Conservation (phyloP, 352 stramenopile genomes). For the Phytophthora boehmeriae region DNA sequence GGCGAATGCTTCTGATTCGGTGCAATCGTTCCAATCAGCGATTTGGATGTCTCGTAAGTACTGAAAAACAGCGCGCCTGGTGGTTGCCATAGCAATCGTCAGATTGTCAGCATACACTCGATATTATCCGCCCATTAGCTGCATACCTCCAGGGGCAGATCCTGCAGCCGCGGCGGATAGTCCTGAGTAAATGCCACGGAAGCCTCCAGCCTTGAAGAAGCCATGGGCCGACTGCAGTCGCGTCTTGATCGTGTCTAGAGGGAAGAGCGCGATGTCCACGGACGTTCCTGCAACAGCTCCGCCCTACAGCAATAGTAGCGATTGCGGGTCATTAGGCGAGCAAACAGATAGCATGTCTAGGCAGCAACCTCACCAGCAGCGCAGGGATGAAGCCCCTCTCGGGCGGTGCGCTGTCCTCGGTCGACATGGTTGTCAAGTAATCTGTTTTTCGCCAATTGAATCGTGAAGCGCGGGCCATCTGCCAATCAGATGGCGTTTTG, state of each 20-base stretch:
- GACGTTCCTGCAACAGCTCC: constrained; percentile 96
- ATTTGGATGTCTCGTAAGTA: constrained; percentile 92
- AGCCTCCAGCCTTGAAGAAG: constrained; percentile 97
- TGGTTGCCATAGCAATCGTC: background rate
- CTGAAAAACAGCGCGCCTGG: constrained; percentile 90
- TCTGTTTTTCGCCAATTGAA: background rate
- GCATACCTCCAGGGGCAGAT: constrained; percentile 89
- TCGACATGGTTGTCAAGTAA: constrained; percentile 14
- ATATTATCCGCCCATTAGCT: background rate
- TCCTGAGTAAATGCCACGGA: constrained; percentile 93
- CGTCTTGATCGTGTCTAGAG: constrained; percentile 99
- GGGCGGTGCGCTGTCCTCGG: constrained; percentile 35
- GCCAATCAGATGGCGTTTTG: background rate
- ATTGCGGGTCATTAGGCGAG: background rate
- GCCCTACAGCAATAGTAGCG: constrained; percentile 42
- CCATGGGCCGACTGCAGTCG: constrained; percentile 96
- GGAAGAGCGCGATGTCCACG: constrained; percentile 98
- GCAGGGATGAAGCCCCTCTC: constrained; percentile 70
- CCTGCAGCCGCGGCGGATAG: constrained; percentile 91
- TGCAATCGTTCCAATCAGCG: constrained; percentile 53
- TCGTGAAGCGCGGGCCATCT: background rate
- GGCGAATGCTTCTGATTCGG: constrained; percentile 84
- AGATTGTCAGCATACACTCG: background rate
- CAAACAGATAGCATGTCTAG: background rate
- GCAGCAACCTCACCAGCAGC: constrained; percentile 48